phyloP scores from a whole-genome alignment of 345 rosid species.

The Boechera stricta region DNA sequence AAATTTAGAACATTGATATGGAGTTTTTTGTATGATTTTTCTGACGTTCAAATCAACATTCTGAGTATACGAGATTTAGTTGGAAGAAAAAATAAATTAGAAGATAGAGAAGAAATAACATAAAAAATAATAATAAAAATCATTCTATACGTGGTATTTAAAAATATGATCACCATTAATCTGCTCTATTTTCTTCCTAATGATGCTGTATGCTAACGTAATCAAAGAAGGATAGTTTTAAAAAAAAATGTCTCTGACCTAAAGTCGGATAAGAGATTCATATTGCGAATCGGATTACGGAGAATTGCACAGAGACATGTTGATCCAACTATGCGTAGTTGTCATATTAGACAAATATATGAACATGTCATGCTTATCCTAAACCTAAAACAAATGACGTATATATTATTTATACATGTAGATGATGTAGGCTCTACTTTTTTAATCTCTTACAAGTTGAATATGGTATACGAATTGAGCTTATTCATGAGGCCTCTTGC shows the following conservation, averaged over 20 bases:
- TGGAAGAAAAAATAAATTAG: too few relatives aligned
- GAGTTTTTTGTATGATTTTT: too few relatives aligned
- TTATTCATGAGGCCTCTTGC: background rate
- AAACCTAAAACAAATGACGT: background rate
- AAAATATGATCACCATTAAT: too few relatives aligned
- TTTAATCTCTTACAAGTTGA: background rate
- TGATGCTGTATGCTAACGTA: too few relatives aligned
- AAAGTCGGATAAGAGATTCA: background rate
- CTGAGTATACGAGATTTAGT: background rate
- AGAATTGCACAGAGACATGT: background rate
- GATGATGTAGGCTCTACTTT: background rate
- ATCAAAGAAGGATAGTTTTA: too few relatives aligned
- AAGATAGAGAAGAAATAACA: too few relatives aligned
- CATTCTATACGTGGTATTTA: too few relatives aligned
- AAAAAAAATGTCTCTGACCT: too few relatives aligned
- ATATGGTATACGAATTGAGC: background rate
- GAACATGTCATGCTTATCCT: constrained; percentile 19
- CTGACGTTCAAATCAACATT: background rate
- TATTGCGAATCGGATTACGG: background rate
- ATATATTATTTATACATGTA: background rate
- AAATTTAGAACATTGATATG: too few relatives aligned
- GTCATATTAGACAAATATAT: background rate
- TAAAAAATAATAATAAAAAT: too few relatives aligned
- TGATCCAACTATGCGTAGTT: background rate
- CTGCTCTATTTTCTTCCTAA: too few relatives aligned